Evolutionary conservation across 2,329 filamentous ascomycete species (phyloP).

Genomic region (Alternaria infectoria): DNA sequence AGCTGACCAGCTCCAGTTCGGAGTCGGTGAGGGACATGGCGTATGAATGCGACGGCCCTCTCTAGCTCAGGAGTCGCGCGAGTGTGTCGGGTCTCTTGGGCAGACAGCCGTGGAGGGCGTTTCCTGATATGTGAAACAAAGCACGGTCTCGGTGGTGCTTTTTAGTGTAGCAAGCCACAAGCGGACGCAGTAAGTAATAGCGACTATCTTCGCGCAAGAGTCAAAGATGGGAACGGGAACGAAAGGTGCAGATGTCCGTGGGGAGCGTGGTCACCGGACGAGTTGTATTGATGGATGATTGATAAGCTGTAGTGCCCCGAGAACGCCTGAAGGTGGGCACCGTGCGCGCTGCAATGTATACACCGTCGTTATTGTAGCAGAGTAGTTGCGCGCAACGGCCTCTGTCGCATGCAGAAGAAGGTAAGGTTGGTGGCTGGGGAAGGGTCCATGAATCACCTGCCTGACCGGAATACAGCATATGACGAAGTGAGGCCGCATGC

Average conservation of each 20-base stretch:
- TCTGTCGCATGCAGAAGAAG: slow-evolving; percentile 19
- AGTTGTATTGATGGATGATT: slow-evolving; percentile 11
- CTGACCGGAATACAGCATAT: slow-evolving; percentile 16
- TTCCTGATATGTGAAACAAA: slow-evolving; percentile 36
- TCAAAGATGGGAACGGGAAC: slow-evolving; percentile 29
- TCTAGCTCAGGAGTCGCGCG: slow-evolving; percentile 22
- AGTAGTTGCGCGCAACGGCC: slow-evolving; percentile 13
- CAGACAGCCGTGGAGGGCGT: slow-evolving; percentile 5
- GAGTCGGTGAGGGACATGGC: slow-evolving; percentile 43
- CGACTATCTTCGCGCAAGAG: slow-evolving; percentile 17
- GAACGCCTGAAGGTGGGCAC: slow-evolving; percentile 6
- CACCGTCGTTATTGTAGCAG: slow-evolving; percentile 12
- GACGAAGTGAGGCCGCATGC: slow-evolving; percentile 18
- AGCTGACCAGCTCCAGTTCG: slow-evolving; percentile 39
- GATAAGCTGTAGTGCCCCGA: slow-evolving; percentile 10
- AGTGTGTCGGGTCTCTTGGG: slow-evolving; percentile 26
- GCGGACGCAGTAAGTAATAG: slow-evolving; percentile 18
- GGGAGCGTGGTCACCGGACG: slow-evolving; percentile 2
- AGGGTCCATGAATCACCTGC: slow-evolving; percentile 15
- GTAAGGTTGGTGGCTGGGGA: slow-evolving; percentile 25
- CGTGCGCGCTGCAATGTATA: slow-evolving; percentile 17
- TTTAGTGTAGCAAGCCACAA: slow-evolving; percentile 27
- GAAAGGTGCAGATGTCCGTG: slow-evolving; percentile 19
- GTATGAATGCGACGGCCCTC: slow-evolving; percentile 1
- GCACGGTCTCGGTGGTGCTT: slow-evolving; percentile 34